Evolutionary conservation across 805 yeast genomes (phyloP).

Genomic region (Yarrowia sp.): DNA sequence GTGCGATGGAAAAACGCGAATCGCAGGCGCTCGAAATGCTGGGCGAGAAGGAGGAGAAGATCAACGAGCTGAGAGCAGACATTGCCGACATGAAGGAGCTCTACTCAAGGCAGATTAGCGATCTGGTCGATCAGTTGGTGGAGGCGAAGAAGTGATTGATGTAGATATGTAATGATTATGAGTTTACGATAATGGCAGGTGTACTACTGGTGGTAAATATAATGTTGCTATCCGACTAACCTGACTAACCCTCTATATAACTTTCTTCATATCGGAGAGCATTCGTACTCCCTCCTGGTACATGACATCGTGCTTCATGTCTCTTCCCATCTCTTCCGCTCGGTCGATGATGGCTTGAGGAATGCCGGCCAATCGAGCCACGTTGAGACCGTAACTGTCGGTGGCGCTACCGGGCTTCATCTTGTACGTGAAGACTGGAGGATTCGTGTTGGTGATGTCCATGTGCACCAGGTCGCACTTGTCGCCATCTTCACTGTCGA

Average conservation of each 20-base stretch:
- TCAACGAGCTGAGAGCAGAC: slow-evolving; percentile 85
- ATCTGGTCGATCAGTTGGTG: slow-evolving; percentile 67
- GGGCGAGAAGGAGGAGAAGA: slow-evolving; percentile 87
- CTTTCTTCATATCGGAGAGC: slow-evolving; percentile 6
- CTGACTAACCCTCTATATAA: too few species aligned
- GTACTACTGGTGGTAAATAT: too few species aligned
- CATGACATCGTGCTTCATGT: slow-evolving; percentile 42
- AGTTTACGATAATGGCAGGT: too few species aligned
- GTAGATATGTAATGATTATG: not conserved
- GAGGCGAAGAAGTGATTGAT: slow-evolving; percentile 12
- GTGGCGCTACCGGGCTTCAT: slow-evolving; percentile 59
- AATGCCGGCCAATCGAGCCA: slow-evolving; percentile 76
- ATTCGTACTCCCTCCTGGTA: slow-evolving; percentile 28
- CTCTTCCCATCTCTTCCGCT: slow-evolving; percentile 46
- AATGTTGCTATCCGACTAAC: too few species aligned
- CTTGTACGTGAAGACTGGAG: slow-evolving; percentile 60
- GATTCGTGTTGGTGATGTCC: slow-evolving; percentile 51
- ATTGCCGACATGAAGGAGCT: slow-evolving; percentile 87
- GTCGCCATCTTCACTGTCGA: slow-evolving; percentile 56
- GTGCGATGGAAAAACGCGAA: slow-evolving; percentile 55
- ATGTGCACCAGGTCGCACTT: slow-evolving; percentile 78
- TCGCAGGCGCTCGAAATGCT: slow-evolving; percentile 70
- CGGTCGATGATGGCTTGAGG: slow-evolving; percentile 44
- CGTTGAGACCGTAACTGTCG: slow-evolving; percentile 83
- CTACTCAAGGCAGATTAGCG: slow-evolving; percentile 83